Conservation (phyloP, 768 basidiomycete species). For the Cystofilobasidium capitatum region DNA sequence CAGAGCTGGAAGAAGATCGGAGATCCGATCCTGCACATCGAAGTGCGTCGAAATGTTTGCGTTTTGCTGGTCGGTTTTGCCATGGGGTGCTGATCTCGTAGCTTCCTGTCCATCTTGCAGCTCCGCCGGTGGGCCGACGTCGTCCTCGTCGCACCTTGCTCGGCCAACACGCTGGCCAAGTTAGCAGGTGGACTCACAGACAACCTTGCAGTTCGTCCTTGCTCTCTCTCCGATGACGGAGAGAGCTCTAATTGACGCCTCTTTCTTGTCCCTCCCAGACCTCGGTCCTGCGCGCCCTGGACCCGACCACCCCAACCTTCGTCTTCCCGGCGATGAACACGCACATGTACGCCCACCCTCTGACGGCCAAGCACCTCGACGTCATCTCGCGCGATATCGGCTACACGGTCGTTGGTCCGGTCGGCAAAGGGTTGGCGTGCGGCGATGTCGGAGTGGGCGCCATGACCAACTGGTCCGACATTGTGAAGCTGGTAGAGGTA, state of each 20-base stretch:
- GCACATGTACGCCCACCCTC: constrained; percentile 88
- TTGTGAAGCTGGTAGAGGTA: constrained; percentile 44
- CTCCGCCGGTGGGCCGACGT: constrained; percentile 76
- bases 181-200: constrained; percentile 82
- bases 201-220: constrained; percentile 54
- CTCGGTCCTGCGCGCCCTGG: constrained; percentile 64
- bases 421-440: constrained; percentile 79
- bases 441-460: constrained; percentile 90
- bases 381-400: constrained; percentile 62
- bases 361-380: constrained; percentile 74
- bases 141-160: constrained; percentile 89
- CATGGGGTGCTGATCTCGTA: too few species aligned
- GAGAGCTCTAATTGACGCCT: neutral
- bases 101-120: constrained; percentile 28
- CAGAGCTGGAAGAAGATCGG: constrained; percentile 56
- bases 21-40: constrained; percentile 91
- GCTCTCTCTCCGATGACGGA: too few species aligned
- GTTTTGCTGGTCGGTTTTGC: too few species aligned
- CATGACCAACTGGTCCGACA: constrained; percentile 92
- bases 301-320: constrained; percentile 75
- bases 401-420: constrained; percentile 76
- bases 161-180: constrained; percentile 92
- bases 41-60: constrained; percentile 60
- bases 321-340: constrained; percentile 99
- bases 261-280: too few species aligned